Evolutionary conservation across 2,329 filamentous ascomycete genomes (phyloP), one percentile per base, ranked within the genome.

Genomic region (Gnomoniopsis sp.): DNA sequence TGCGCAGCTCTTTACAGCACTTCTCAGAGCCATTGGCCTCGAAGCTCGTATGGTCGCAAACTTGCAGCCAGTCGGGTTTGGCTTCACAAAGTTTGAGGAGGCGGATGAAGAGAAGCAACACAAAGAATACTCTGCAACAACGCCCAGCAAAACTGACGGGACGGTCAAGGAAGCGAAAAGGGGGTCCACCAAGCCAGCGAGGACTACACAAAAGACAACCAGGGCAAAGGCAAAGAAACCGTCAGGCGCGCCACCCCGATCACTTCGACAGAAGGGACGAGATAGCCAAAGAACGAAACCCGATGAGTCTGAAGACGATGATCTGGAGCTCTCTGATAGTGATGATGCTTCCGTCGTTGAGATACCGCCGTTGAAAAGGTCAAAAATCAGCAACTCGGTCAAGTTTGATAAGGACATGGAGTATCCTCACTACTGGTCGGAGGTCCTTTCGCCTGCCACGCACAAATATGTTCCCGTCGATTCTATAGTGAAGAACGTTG

Each of bases 341-440:
- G 83, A 86, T 56, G 81, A 87, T 53, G 79, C 85, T 8, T 84
- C 84, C 0, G 75, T 87, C 1, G 72, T 88, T 8, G 84, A 88
- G 57, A 64, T 88, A 21, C 79, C 77, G 14, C 74, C 73, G 2
- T 73, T 76, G 6, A 73, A 71, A 53, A 17, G 46, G 22, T 14
- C 19, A 3, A 59, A 59, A 33, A 44, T 51, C 12, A 34, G 36
- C 8, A 81, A 74, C 64, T 73, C 71, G 43, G 67, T 65, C 7
- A 70, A 68, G 51, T 90, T 88, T 66, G 91, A 96, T 65, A 79
- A 81, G 21, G 92, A 96, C 65, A 79, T 97, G 30, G 84, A 87
- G 2, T 95, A 88, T 64, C 93, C 95, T 1, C 88, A 90, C 53
- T 98, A 98, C 71, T 99, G 95, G 95, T 89, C 89, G 0, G 95